Conservation (phyloP, 441 rosid genomes). For the Adansonia grandidieri region DNA sequence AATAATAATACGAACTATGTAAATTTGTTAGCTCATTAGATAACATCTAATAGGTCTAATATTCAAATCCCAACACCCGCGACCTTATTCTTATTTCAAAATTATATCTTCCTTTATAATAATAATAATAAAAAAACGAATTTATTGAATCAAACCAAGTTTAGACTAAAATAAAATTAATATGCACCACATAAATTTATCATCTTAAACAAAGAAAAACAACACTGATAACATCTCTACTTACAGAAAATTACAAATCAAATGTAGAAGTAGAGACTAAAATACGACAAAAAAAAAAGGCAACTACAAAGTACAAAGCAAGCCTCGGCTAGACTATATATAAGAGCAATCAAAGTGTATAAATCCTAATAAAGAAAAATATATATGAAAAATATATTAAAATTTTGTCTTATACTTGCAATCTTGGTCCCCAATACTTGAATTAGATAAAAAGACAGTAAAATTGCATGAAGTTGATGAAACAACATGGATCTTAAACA, state of each 20-base stretch:
- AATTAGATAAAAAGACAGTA: slow-evolving; percentile 41
- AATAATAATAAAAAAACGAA: neutral
- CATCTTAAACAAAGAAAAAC: neutral
- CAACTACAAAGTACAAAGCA: neutral
- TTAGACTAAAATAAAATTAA: neutral
- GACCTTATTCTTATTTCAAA: no score
- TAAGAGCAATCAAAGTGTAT: neutral
- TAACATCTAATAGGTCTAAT: no score
- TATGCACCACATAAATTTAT: neutral
- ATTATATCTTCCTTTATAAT: no score
- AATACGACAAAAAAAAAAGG: neutral
- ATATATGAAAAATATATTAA: slow-evolving; percentile 23
- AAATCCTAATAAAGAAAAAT: neutral
- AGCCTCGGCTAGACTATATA: neutral
- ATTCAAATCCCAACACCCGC: no score
- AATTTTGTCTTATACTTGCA: slow-evolving; percentile 62
- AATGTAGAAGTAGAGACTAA: neutral
- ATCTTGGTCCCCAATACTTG: slow-evolving; percentile 50
- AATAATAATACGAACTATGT: no score
- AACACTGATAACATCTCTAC: neutral
- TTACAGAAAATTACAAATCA: neutral
- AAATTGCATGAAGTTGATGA: slow-evolving; percentile 63
- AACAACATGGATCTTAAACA: slow-evolving; percentile 47
- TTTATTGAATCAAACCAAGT: neutral
- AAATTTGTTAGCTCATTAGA: no score